Percentiles rank a stretch among this genome's conserved stretches.
Evolutionary conservation across 2,329 filamentous ascomycete species (phyloP).

Genomic region (Periglandula ipomoeae): DNA sequence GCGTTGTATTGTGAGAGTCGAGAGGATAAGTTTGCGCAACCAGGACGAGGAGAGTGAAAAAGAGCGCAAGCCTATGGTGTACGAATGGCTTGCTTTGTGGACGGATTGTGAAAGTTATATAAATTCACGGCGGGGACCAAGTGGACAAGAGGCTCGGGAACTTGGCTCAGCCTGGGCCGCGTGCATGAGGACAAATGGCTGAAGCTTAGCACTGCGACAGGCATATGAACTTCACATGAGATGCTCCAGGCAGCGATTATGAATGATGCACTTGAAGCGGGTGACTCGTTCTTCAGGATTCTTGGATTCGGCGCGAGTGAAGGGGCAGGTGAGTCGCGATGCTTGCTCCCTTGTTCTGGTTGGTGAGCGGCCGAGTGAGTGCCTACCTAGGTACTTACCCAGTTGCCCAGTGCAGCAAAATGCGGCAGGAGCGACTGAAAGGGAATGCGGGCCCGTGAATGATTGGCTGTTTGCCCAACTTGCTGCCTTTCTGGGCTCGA

Average conservation of each 20-base stretch:
- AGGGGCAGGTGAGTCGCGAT: not conserved
- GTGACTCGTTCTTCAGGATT: not conserved
- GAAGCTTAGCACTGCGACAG: too few relatives aligned
- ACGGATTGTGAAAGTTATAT: not conserved
- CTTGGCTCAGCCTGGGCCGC: not conserved
- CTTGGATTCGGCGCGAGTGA: not conserved
- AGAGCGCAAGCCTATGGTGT: not conserved
- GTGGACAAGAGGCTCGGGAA: not conserved
- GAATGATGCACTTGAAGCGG: not conserved
- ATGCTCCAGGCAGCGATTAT: not conserved
- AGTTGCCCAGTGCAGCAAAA: too few relatives aligned
- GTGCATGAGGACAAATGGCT: not conserved
- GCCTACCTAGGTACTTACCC: too few relatives aligned
- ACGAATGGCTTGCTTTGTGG: not conserved
- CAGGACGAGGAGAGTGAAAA: not conserved
- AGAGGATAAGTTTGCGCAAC: not conserved
- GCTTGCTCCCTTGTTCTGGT: not conserved
- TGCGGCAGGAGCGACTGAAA: not conserved
- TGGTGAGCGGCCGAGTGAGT: too few relatives aligned
- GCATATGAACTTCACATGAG: too few relatives aligned
- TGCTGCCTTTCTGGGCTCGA: too few relatives aligned
- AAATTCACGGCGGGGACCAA: slow-evolving; percentile 1
- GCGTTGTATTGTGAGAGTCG: slow-evolving; percentile 1
- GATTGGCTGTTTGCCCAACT: not conserved
- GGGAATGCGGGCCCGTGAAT: not conserved